phyloP scores from a whole-genome alignment of 768 basidiomycete species.

The Polyporus arcularius region DNA sequence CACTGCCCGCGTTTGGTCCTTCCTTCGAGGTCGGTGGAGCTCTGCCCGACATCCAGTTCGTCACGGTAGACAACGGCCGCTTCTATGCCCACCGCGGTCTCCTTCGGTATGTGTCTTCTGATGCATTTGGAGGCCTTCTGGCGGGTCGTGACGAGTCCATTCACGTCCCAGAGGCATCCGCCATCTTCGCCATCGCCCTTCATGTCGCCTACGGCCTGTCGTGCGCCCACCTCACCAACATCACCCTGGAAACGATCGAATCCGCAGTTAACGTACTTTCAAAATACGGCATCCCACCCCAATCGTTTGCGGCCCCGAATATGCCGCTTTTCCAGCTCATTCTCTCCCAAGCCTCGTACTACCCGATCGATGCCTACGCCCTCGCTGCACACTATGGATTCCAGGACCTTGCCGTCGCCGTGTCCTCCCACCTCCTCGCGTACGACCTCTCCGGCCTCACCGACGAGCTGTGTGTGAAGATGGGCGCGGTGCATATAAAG shows the following conservation, averaged over 20 bases:
- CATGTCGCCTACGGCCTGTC: constrained; percentile 33
- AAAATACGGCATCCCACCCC: constrained; percentile 28
- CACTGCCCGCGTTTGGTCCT: too few relatives aligned
- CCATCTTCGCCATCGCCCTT: constrained; percentile 33
- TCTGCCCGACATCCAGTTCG: too few relatives aligned
- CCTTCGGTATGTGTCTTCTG: too few relatives aligned
- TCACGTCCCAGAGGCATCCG: constrained; percentile 28
- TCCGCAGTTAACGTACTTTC: constrained; percentile 24
- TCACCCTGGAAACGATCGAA: constrained; percentile 27
- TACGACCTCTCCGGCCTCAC: constrained; percentile 35
- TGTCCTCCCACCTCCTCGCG: constrained; percentile 40
- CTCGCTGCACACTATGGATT: constrained; percentile 41
- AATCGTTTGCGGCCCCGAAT: constrained; percentile 25
- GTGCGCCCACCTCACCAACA: constrained; percentile 22
- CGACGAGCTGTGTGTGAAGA: constrained; percentile 37
- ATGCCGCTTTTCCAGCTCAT: constrained; percentile 34
- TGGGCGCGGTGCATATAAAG: constrained; percentile 43
- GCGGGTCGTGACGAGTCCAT: constrained; percentile 6
- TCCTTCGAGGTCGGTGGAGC: too few relatives aligned
- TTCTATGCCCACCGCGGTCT: too few relatives aligned
- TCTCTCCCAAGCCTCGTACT: constrained; percentile 34
- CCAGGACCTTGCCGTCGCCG: constrained; percentile 37
- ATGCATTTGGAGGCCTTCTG: too few relatives aligned
- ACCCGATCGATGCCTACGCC: constrained; percentile 42
- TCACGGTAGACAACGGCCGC: too few relatives aligned